Percentiles rank a stretch among this genome's conserved stretches.
phyloP scores from a whole-genome alignment of 495 filamentous ascomycete species.

The Arthonia radiata region DNA sequence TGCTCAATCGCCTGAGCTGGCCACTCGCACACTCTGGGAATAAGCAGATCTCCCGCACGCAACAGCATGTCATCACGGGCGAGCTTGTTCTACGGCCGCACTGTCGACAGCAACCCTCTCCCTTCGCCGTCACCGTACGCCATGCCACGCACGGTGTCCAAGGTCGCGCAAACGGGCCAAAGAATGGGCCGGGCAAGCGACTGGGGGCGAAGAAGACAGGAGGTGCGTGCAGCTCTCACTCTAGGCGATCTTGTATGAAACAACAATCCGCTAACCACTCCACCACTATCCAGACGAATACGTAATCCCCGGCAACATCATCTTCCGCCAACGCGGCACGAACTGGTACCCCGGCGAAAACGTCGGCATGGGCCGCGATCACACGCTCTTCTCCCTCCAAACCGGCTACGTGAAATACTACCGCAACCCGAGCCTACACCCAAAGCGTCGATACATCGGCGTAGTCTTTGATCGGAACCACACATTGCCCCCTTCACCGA shows the following conservation, averaged over 20 bases:
- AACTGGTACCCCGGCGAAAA: conserved; percentile 90
- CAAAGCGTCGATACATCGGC: conserved; percentile 75
- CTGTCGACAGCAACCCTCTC: too few species aligned
- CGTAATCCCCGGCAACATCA: conserved; percentile 85
- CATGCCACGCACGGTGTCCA: conserved; percentile 70
- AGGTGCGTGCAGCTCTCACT: conserved; percentile 22
- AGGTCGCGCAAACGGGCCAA: conserved; percentile 61
- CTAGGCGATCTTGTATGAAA: neutral
- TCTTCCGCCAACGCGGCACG: conserved; percentile 89
- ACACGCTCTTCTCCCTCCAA: conserved; percentile 73
- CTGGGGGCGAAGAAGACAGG: conserved; percentile 81
- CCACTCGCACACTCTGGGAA: too few species aligned
- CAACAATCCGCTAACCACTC: conserved; percentile 1
- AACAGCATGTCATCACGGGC: too few species aligned
- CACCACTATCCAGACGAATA: conserved; percentile 36
- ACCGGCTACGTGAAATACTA: conserved; percentile 92
- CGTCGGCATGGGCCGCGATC: conserved; percentile 80
- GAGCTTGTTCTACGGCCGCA: too few species aligned
- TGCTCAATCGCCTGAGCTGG: too few species aligned
- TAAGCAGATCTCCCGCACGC: too few species aligned
- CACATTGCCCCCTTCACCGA: conserved; percentile 44
- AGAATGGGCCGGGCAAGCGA: conserved; percentile 77
- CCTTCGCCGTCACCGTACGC: too few species aligned
- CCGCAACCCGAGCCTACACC: conserved; percentile 52
- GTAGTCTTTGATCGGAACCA: conserved; percentile 58